Percentiles rank a stretch among this genome's conserved stretches.
These are phyloP conservation scores for Ophiosphaerella korrae DNA, from an alignment of 2,329 filamentous ascomycete genomes.

Conservation along the genomic window DNA sequence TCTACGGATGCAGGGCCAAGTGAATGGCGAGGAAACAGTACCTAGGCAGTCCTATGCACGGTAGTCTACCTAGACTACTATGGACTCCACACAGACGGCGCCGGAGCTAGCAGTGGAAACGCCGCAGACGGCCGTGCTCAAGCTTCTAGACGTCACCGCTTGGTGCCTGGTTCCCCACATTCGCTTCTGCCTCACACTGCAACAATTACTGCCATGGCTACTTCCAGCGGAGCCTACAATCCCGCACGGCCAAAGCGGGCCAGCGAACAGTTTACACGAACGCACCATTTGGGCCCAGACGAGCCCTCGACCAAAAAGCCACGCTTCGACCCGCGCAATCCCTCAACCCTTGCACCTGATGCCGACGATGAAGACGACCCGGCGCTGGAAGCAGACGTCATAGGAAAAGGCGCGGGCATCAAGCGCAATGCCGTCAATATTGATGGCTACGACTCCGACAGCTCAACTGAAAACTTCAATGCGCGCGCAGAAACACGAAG, in stretches of 20 bases:
- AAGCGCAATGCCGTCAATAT: conserved; percentile 95
- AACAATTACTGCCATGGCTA: conserved; percentile 26
- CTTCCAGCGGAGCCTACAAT: conserved; percentile 33
- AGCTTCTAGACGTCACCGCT: conserved; percentile 24
- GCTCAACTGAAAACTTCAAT: conserved; percentile 88
- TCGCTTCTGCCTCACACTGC: not conserved
- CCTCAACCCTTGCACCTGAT: conserved; percentile 86
- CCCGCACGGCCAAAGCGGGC: conserved; percentile 81
- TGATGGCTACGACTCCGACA: conserved; percentile 94
- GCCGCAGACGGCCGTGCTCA: conserved; percentile 28
- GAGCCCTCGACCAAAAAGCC: conserved; percentile 72
- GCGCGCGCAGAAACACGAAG: conserved; percentile 67
- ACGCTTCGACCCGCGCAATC: conserved; percentile 93
- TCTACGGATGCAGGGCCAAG: not conserved
- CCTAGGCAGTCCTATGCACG: too few relatives aligned
- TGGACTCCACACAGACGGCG: too few relatives aligned
- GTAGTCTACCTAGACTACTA: too few relatives aligned
- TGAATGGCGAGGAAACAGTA: conserved; percentile 11
- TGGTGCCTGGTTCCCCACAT: conserved; percentile 2
- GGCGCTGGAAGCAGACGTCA: conserved; percentile 88
- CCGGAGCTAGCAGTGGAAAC: not conserved
- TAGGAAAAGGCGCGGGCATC: conserved; percentile 73
- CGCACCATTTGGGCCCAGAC: conserved; percentile 66
- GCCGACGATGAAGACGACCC: conserved; percentile 75
- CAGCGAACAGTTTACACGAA: conserved; percentile 79